Conservation (phyloP, 1,284 basidiomycete species). For the Earliella scabrosa region DNA sequence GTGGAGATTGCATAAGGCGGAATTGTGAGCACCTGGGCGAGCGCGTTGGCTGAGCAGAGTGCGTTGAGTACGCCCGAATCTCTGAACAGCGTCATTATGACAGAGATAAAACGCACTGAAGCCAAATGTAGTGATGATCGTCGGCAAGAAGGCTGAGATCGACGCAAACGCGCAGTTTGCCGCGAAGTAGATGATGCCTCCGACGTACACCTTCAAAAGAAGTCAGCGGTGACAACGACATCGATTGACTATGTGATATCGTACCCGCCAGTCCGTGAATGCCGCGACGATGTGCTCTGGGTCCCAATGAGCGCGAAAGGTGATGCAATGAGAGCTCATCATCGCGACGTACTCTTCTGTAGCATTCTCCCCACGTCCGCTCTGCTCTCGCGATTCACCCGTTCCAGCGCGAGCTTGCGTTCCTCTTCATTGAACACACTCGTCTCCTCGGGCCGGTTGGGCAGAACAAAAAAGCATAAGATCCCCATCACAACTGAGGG, state of each 20-base stretch:
- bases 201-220: conserved; percentile 54
- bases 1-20: conserved; percentile 82
- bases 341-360: no score
- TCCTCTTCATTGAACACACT: conserved; percentile 73
- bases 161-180: conserved; percentile 81
- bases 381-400: conserved; percentile 73
- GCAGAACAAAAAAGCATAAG: conserved; percentile 67
- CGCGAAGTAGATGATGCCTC: conserved; percentile 74
- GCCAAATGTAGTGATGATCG: conserved; percentile 77
- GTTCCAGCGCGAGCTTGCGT: conserved; percentile 70
- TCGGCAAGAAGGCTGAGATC: conserved; percentile 84
- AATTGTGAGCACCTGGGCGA: conserved; percentile 76
- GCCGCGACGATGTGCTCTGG: conserved; percentile 68
- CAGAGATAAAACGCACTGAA: conserved; percentile 42
- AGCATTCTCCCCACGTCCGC: conserved; percentile 70
- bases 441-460: conserved; percentile 79
- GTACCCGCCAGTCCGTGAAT: conserved; percentile 73
- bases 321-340: conserved; percentile 38
- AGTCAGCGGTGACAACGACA: not conserved
- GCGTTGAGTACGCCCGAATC: no score
- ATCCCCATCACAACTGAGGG: conserved; percentile 74
- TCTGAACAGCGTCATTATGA: no score
- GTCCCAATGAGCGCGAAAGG: not conserved
- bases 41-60: conserved; percentile 45
- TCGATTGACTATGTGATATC: conserved; percentile 20